Evolutionary conservation across 2,329 filamentous ascomycete genomes (phyloP).

Genomic region (Bertia moriformis): DNA sequence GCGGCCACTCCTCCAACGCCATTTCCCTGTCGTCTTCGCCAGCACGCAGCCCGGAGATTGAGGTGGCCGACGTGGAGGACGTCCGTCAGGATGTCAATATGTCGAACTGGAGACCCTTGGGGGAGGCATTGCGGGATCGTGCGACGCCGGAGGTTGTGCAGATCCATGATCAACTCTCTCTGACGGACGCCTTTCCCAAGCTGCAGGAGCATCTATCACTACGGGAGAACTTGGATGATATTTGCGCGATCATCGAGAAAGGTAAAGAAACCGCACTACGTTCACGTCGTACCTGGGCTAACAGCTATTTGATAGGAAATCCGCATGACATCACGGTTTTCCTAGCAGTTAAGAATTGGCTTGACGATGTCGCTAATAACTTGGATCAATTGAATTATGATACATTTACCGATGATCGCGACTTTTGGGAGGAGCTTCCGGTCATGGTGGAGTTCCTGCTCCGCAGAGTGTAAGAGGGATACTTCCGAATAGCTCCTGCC

Average conservation of each 20-base stretch:
- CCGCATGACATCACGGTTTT: not conserved
- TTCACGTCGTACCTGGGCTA: no score
- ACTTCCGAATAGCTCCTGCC: not conserved
- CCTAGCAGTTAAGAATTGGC: slow-evolving; percentile 21
- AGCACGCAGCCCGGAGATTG: slow-evolving; percentile 26
- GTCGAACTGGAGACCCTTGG: slow-evolving; percentile 23
- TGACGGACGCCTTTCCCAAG: slow-evolving; percentile 15
- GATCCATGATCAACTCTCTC: slow-evolving; percentile 13
- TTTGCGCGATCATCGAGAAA: not conserved
- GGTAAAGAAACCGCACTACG: no score
- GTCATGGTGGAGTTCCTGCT: slow-evolving; percentile 20
- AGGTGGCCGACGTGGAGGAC: slow-evolving; percentile 30
- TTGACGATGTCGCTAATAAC: slow-evolving; percentile 17
- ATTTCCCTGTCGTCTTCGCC: slow-evolving; percentile 26
- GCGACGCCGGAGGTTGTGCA: slow-evolving; percentile 15
- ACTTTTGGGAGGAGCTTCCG: slow-evolving; percentile 28
- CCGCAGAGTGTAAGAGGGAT: slow-evolving; percentile 19
- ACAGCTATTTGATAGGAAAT: not conserved
- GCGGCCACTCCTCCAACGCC: slow-evolving; percentile 13
- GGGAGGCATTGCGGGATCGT: slow-evolving; percentile 15
- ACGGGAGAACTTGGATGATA: slow-evolving; percentile 4
- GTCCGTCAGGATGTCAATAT: slow-evolving; percentile 27
- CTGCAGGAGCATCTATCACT: slow-evolving; percentile 10
- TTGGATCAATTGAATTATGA: slow-evolving; percentile 17
- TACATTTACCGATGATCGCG: slow-evolving; percentile 18